These are phyloP conservation scores for Umbelopsis sp. DNA, from an alignment of 371 early-diverging fungal species.

Conservation along the genomic window DNA sequence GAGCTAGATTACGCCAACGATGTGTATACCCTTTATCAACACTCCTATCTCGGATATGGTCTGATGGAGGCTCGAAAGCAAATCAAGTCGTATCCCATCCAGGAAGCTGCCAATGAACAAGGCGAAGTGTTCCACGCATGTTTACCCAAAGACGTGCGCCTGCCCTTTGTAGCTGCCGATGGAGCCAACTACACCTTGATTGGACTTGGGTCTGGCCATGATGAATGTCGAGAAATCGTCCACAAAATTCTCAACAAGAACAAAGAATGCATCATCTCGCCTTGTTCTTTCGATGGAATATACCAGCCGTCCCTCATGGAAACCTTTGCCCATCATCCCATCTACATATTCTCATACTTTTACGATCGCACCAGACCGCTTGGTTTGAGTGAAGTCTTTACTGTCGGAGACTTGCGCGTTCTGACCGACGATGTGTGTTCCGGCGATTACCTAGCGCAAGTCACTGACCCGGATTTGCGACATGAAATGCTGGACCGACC, in stretches of 20 bases:
- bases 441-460: slow-evolving; percentile 54
- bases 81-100: slow-evolving; percentile 55
- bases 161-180: slow-evolving; percentile 33
- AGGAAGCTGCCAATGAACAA: slow-evolving; percentile 3
- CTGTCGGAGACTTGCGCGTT: slow-evolving; percentile 57
- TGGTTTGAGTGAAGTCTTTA: slow-evolving; percentile 63
- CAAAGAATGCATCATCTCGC: slow-evolving; percentile 55
- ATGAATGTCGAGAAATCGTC: slow-evolving; percentile 53
- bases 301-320: slow-evolving; percentile 81
- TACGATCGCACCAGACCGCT: slow-evolving; percentile 85
- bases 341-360: slow-evolving; percentile 96
- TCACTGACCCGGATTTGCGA: slow-evolving; percentile 47
- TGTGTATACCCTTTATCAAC: slow-evolving; percentile 87
- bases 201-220: slow-evolving; percentile 48
- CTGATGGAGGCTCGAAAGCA: slow-evolving; percentile 86
- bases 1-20: slow-evolving; percentile 69
- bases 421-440: slow-evolving; percentile 70
- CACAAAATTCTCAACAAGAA: slow-evolving; percentile 65
- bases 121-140: slow-evolving; percentile 52
- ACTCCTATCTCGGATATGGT: slow-evolving; percentile 93
- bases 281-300: slow-evolving; percentile 92
- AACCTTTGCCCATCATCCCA: slow-evolving; percentile 75
- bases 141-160: slow-evolving; percentile 49
- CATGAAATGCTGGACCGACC: slow-evolving; percentile 63
- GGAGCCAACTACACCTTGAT: slow-evolving; percentile 34